Conservation (phyloP, 257 asterid genomes). For the Verbena officinalis region DNA sequence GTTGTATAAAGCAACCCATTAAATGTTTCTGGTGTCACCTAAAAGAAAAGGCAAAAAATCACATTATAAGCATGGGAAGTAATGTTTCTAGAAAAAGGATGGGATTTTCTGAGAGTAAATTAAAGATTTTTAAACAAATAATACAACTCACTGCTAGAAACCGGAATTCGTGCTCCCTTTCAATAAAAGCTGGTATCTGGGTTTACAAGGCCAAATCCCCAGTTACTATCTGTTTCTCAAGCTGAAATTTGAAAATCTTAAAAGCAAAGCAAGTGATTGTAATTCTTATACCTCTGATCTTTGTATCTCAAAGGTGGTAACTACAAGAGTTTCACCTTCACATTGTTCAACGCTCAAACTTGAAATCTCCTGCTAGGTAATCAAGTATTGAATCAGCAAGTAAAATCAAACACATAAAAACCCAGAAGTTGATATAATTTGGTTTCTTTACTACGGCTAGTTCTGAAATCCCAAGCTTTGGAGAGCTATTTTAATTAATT, state of each 20-base stretch:
- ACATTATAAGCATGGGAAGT: conserved; percentile 12
- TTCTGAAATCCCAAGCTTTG: no score
- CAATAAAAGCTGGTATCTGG: conserved; percentile 90
- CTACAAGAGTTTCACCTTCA: conserved; percentile 70
- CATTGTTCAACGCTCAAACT: conserved; percentile 96
- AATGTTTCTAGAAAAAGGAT: not conserved
- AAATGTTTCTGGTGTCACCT: conserved; percentile 89
- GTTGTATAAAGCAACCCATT: conserved; percentile 72
- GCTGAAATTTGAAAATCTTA: conserved; percentile 14
- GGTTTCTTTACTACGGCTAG: no score
- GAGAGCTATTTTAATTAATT: conserved; percentile 10
- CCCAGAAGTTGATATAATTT: not conserved
- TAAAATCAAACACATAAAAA: not conserved
- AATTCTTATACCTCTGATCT: conserved; percentile 94
- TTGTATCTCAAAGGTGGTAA: conserved; percentile 84
- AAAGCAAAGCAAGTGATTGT: conserved; percentile 14
- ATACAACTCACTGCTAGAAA: conserved; percentile 81
- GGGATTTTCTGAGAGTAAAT: not conserved
- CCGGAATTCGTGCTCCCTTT: conserved; percentile 96
- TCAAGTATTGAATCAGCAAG: conserved; percentile 16
- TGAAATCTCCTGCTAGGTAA: conserved; percentile 74
- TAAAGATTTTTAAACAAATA: not conserved
- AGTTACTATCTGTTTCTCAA: conserved; percentile 27
- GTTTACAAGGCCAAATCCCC: conserved; percentile 30
- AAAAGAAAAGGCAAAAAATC: conserved; percentile 31